Conservation (phyloP, 768 basidiomycete species). For the Lentinula lateritia region DNA sequence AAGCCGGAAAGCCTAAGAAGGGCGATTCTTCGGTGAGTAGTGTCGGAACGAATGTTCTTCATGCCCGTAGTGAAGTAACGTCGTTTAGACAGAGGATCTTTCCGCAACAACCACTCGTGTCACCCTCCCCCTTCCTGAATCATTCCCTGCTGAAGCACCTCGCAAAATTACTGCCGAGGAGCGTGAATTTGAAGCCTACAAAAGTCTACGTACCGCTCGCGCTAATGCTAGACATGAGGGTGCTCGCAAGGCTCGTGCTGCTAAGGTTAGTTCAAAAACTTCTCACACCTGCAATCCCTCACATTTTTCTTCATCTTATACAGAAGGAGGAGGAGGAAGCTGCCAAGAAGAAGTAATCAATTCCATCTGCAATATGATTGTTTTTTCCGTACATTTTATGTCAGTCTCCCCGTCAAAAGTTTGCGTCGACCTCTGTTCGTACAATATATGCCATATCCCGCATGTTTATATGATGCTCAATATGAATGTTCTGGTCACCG, state of each 20-base stretch:
- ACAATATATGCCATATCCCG: slow-evolving; percentile 21
- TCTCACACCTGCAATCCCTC: background rate
- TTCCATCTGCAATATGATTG: slow-evolving; percentile 14
- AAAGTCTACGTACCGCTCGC: slow-evolving; percentile 79
- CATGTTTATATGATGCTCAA: slow-evolving; percentile 19
- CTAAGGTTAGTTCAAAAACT: slow-evolving; percentile 60
- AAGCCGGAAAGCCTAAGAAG: slow-evolving; percentile 92
- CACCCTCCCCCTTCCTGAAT: slow-evolving; percentile 59
- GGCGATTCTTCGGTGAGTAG: slow-evolving; percentile 82
- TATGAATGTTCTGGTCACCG: slow-evolving; percentile 14
- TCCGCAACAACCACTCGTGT: slow-evolving; percentile 67
- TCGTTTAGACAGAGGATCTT: slow-evolving; percentile 72
- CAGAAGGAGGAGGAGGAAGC: slow-evolving; percentile 92
- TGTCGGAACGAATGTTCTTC: background rate
- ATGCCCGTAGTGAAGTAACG: slow-evolving; percentile 5
- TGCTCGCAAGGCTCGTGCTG: slow-evolving; percentile 76
- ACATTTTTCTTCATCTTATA: slow-evolving; percentile 14
- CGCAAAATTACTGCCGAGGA: slow-evolving; percentile 92
- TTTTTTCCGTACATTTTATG: slow-evolving; percentile 12
- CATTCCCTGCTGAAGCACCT: slow-evolving; percentile 72
- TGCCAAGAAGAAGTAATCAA: slow-evolving; percentile 75
- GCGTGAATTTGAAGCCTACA: slow-evolving; percentile 84
- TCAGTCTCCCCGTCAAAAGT: slow-evolving; percentile 30
- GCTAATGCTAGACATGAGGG: slow-evolving; percentile 83
- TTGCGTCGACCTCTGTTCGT: slow-evolving; percentile 20